Conservation (phyloP, 345 rosid genomes). For the Noccaea bulbosa region DNA sequence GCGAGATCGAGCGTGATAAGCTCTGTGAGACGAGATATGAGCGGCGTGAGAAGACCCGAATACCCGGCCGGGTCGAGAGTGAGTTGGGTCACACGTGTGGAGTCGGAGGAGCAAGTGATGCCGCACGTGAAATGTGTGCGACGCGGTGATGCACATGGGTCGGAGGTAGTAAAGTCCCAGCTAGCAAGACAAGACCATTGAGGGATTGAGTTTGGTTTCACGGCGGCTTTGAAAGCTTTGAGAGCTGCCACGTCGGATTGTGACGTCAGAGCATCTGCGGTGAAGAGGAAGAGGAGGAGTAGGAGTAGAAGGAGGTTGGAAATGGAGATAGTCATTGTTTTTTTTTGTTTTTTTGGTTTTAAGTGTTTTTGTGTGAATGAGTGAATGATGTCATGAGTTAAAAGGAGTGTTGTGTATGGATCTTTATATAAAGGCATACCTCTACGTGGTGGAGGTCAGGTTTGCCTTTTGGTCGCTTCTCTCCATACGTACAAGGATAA, state of each 20-base stretch:
- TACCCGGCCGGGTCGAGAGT: conserved; percentile 85
- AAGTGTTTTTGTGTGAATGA: conserved; percentile 30
- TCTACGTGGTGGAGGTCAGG: conserved; percentile 37
- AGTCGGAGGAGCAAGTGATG: conserved; percentile 62
- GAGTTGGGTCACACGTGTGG: conserved; percentile 62
- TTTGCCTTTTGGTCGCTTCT: conserved; percentile 36
- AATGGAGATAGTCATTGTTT: conserved; percentile 29
- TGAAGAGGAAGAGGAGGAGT: conserved; percentile 4
- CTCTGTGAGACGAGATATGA: conserved; percentile 60
- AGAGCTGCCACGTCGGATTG: conserved; percentile 61
- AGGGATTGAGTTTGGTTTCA: conserved; percentile 60
- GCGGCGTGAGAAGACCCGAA: conserved; percentile 73
- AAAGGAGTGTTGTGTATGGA: conserved; percentile 3
- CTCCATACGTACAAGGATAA: conserved; percentile 11
- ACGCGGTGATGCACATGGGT: conserved; percentile 75
- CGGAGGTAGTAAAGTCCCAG: conserved; percentile 66
- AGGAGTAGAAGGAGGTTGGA: conserved; percentile 8
- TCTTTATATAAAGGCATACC: conserved; percentile 35
- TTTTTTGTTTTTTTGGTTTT: not conserved
- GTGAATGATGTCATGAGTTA: conserved; percentile 39
- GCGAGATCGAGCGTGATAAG: conserved; percentile 71
- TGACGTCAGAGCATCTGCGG: conserved; percentile 46
- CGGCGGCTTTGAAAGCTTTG: conserved; percentile 60
- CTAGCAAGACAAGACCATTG: conserved; percentile 68
- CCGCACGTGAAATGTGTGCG: conserved; percentile 70